A percentile compares a stretch with the other conserved stretches of the same genome.
Evolutionary conservation across 2,329 filamentous ascomycete species (phyloP).

Genomic region (Trichoderma afroharzianum): DNA sequence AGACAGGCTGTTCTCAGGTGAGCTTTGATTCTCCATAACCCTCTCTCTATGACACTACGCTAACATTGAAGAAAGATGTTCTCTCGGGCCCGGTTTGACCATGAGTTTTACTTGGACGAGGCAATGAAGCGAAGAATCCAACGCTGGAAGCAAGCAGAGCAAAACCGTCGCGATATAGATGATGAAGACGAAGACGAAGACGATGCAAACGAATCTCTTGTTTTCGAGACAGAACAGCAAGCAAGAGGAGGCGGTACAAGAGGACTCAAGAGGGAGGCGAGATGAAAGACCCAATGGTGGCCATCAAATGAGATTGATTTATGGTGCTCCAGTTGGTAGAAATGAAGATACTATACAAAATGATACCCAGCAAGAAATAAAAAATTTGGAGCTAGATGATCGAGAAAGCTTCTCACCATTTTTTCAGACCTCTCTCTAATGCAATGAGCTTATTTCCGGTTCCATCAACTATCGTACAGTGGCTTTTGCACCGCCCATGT

Average conservation of each 20-base stretch:
- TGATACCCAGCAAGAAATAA: slow-evolving; percentile 17
- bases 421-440: not conserved
- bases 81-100: slow-evolving; percentile 32
- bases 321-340: not conserved
- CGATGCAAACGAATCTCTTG: slow-evolving; percentile 23
- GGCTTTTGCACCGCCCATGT: not conserved
- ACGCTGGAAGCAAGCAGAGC: slow-evolving; percentile 46
- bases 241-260: slow-evolving; percentile 19
- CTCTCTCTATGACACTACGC: not conserved
- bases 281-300: not conserved
- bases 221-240: slow-evolving; percentile 25
- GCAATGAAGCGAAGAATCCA: slow-evolving; percentile 56
- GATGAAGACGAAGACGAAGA: slow-evolving; percentile 37
- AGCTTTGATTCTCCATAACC: not conserved
- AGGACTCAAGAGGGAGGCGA: slow-evolving; percentile 24
- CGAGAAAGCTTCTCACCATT: not conserved
- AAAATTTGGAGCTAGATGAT: no score
- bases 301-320: no score
- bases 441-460: not conserved
- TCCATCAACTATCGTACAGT: slow-evolving; percentile 4
- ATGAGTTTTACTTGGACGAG: slow-evolving; percentile 55
- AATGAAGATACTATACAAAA: not conserved
- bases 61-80: slow-evolving; percentile 41
- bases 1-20: slow-evolving; percentile 61
- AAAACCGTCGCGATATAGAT: slow-evolving; percentile 39